Conservation (phyloP, 2,329 filamentous ascomycete species). For the Tolypocladium cylindrosporum region DNA sequence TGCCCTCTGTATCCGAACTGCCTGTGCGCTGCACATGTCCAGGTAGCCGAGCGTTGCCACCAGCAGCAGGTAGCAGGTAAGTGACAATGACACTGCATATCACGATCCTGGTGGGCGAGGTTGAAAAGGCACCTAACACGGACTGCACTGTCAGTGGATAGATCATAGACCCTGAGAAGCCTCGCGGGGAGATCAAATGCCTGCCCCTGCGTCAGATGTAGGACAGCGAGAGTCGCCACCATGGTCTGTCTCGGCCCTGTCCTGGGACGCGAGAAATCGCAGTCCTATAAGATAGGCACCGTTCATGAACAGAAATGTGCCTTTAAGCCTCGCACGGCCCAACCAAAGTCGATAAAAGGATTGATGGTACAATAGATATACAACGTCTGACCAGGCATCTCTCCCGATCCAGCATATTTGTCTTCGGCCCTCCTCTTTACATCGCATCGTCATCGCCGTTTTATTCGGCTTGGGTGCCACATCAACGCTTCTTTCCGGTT, state of each 20-base stretch:
- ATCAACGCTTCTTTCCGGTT: conserved; percentile 20
- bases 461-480: not conserved
- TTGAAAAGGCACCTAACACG: not conserved
- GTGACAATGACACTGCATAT: not conserved
- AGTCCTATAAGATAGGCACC: not conserved
- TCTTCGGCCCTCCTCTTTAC: not conserved
- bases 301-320: not conserved
- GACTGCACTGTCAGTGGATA: not conserved
- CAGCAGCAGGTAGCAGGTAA: not conserved
- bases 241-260: not conserved
- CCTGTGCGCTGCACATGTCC: not conserved
- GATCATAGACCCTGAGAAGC: not conserved
- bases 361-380: not conserved
- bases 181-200: not conserved
- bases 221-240: not conserved
- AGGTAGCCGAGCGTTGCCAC: not conserved
- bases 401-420: not conserved
- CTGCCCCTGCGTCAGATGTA: not conserved
- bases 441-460: not conserved
- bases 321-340: not conserved
- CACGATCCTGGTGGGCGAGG: not conserved
- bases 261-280: not conserved
- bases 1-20: not conserved
- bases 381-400: not conserved
- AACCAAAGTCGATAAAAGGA: not conserved